Evolutionary conservation across 306 rosid species (phyloP).

Genomic region (Lathyrus oleraceus): DNA sequence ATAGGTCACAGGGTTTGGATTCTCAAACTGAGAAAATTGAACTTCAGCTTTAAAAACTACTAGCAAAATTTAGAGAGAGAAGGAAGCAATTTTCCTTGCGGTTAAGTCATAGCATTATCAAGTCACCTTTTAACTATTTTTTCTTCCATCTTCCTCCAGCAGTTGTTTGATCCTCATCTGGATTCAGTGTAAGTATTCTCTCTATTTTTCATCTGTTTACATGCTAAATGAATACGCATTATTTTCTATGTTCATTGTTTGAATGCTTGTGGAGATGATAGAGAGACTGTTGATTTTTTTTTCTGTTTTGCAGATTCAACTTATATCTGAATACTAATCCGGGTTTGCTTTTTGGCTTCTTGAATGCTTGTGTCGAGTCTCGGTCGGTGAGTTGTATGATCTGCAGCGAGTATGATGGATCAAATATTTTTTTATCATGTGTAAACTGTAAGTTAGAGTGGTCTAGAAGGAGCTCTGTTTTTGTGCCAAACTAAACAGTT

Average conservation of each 20-base stretch:
- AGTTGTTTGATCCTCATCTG: slow-evolving; percentile 34
- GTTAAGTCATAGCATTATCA: slow-evolving; percentile 7
- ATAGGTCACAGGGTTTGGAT: slow-evolving; percentile 42
- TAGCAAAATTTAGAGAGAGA: slow-evolving; percentile 23
- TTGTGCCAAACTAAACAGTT: background rate
- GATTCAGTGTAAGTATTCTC: slow-evolving; percentile 32
- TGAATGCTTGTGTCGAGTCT: background rate
- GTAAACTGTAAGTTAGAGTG: slow-evolving; percentile 8
- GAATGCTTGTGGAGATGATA: slow-evolving; percentile 1
- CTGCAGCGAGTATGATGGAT: slow-evolving; percentile 6
- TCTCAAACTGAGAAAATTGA: slow-evolving; percentile 50
- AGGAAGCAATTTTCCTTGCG: slow-evolving; percentile 9
- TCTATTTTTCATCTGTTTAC: background rate
- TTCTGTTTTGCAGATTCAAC: slow-evolving; percentile 15
- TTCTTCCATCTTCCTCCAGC: slow-evolving; percentile 28
- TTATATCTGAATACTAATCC: slow-evolving; percentile 25
- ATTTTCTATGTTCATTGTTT: background rate
- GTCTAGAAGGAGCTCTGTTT: slow-evolving; percentile 4
- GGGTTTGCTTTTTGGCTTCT: slow-evolving; percentile 28
- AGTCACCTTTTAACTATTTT: slow-evolving; percentile 9
- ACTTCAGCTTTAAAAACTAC: slow-evolving; percentile 43
- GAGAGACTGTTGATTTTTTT: slow-evolving; percentile 14
- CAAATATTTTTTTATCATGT: slow-evolving; percentile 12
- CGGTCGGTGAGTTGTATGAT: slow-evolving; percentile 1
- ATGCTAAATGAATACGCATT: background rate